Conservation (phyloP, 768 basidiomycete genomes). For the Pisolithus orientalis region DNA sequence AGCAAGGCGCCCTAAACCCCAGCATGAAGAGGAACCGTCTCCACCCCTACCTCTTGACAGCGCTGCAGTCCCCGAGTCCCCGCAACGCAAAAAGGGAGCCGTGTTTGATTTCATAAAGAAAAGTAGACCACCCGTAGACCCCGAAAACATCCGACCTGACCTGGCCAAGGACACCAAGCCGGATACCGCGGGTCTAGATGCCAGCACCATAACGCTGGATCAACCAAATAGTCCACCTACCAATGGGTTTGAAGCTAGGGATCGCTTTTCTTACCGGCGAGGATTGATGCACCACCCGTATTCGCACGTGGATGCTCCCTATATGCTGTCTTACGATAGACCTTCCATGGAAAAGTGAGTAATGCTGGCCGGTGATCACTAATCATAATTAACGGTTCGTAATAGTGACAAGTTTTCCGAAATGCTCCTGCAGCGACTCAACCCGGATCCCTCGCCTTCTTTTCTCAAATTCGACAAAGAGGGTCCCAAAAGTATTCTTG, state of each 20-base stretch:
- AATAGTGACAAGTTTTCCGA: constrained; percentile 57
- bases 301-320: constrained; percentile 39
- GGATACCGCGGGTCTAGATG: not conserved
- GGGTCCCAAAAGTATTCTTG: constrained; percentile 54
- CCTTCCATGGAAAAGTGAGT: constrained; percentile 54
- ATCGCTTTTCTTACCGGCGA: constrained; percentile 19
- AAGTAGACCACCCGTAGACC: constrained; percentile 14
- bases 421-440: constrained; percentile 49
- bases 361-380: constrained; percentile 1
- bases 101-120: constrained; percentile 14
- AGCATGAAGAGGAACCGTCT: constrained; percentile 6
- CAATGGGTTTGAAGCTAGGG: constrained; percentile 16
- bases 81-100: constrained; percentile 20
- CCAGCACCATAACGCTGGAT: not conserved
- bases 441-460: constrained; percentile 46
- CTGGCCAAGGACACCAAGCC: constrained; percentile 1
- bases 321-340: constrained; percentile 63
- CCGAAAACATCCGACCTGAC: constrained; percentile 1
- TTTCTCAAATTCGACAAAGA: constrained; percentile 48
- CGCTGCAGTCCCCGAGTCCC: constrained; percentile 3
- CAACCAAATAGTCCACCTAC: constrained; percentile 6
- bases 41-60: constrained; percentile 8
- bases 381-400: constrained; percentile 5
- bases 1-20: constrained; percentile 3
- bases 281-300: constrained; percentile 54